Evolutionary conservation across 202 grass and related monocot genomes (phyloP).

Genomic region (Setaria italica): DNA sequence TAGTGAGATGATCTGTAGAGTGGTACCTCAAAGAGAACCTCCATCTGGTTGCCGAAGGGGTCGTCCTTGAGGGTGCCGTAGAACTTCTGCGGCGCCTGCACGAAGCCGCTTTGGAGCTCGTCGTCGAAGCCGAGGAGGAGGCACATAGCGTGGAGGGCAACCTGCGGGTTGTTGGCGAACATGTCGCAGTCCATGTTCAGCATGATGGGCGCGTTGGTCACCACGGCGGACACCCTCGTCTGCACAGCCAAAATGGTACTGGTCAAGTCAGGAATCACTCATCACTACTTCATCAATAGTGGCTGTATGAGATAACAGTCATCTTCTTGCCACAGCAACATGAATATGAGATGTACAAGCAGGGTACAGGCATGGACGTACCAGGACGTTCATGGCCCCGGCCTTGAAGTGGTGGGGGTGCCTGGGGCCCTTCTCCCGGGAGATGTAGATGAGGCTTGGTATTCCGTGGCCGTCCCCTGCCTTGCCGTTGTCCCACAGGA

Average conservation of each 20-base stretch:
- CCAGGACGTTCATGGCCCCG: constrained; percentile 71
- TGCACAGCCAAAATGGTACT: background rate
- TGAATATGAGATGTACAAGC: too few relatives aligned
- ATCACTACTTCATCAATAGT: background rate
- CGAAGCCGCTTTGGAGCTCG: constrained; percentile 52
- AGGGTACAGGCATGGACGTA: constrained; percentile 14
- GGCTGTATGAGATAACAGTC: background rate
- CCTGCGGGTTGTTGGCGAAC: constrained; percentile 65
- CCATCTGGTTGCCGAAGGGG: constrained; percentile 62
- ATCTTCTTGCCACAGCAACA: too few relatives aligned
- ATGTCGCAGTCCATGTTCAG: constrained; percentile 86
- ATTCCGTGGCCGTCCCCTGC: constrained; percentile 10
- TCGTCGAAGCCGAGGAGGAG: constrained; percentile 51
- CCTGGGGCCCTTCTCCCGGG: constrained; percentile 60
- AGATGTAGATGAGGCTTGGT: constrained; percentile 68
- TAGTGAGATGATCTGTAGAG: background rate
- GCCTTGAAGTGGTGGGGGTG: constrained; percentile 72
- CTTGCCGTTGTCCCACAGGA: constrained; percentile 56
- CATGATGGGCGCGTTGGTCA: constrained; percentile 72
- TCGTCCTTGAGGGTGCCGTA: constrained; percentile 60
- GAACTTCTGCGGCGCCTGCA: constrained; percentile 60
- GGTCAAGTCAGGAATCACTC: background rate
- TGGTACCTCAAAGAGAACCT: constrained; percentile 3
- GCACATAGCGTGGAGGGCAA: constrained; percentile 57
- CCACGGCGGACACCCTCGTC: constrained; percentile 62